Evolutionary conservation across 2,329 filamentous ascomycete genomes (phyloP).

Genomic region (Fonsecaea pedrosoi): DNA sequence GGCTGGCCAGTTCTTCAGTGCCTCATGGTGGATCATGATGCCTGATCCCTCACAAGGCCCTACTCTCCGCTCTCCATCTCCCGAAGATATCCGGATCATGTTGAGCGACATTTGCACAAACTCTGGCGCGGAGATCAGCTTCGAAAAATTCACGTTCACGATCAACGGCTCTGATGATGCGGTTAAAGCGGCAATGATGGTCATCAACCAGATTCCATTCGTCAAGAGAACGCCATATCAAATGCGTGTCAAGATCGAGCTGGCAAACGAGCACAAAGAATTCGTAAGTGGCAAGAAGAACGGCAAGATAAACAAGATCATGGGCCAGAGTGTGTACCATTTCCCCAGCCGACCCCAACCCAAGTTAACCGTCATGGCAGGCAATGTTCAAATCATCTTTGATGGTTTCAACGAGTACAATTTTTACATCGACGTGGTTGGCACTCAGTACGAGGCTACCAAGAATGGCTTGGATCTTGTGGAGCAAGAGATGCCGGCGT

Average conservation of each 20-base stretch:
- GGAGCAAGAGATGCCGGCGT: constrained; percentile 98
- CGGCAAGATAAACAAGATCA: constrained; percentile 99
- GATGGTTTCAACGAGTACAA: constrained; percentile 99
- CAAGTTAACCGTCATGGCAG: constrained; percentile 49
- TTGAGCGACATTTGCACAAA: constrained; percentile 95
- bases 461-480: constrained; percentile 91
- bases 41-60: constrained; percentile 67
- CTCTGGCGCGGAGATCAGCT: constrained; percentile 91
- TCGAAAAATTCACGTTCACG: constrained; percentile 91
- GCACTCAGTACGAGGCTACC: constrained; percentile 88
- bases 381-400: constrained; percentile 98
- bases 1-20: constrained; percentile 97
- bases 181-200: constrained; percentile 91
- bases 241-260: constrained; percentile 96
- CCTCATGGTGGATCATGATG: constrained; percentile 91
- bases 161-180: constrained; percentile 96
- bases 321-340: constrained; percentile 81
- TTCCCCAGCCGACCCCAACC: constrained; percentile 15
- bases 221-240: constrained; percentile 86
- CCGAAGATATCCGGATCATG: constrained; percentile 82
- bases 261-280: constrained; percentile 99
- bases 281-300: constrained; percentile 99
- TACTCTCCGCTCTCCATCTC: constrained; percentile 65
- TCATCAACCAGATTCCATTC: constrained; percentile 90
- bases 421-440: constrained; percentile 98